These are phyloP conservation scores for Fistulinella staudtii DNA, from an alignment of 1,284 basidiomycete species.

Conservation along the genomic window DNA sequence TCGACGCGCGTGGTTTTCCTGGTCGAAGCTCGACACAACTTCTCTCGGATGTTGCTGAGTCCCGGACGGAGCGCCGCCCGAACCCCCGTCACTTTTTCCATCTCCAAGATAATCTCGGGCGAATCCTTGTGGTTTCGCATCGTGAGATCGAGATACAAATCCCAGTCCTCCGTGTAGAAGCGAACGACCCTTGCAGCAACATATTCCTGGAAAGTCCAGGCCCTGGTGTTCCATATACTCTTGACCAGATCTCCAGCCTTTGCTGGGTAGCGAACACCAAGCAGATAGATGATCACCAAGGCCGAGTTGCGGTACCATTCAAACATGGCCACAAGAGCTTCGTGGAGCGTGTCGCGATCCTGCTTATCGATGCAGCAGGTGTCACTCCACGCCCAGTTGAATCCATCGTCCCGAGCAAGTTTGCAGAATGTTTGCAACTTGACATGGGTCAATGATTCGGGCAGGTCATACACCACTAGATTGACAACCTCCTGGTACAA, in stretches of 20 bases:
- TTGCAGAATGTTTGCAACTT: constrained; percentile 8
- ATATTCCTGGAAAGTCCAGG: not conserved
- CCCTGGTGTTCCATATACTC: not conserved
- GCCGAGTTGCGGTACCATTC: not conserved
- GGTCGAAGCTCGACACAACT: not conserved
- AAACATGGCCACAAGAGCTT: constrained; percentile 1
- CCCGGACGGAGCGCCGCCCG: not conserved
- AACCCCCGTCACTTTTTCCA: not conserved
- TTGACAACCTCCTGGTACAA: not conserved
- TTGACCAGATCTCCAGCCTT: not conserved
- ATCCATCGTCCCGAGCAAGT: not conserved
- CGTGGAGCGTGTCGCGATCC: not conserved
- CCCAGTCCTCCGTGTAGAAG: not conserved
- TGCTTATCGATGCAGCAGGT: not conserved
- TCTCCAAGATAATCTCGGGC: not conserved
- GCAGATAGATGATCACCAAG: not conserved
- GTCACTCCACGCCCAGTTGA: constrained; percentile 1
- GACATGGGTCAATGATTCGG: not conserved
- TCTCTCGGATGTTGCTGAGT: not conserved
- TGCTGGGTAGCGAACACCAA: not conserved
- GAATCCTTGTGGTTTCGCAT: not conserved
- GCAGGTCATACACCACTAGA: not conserved
- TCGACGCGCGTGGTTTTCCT: not conserved
- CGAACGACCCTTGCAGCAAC: not conserved
- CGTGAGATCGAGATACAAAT: not conserved